Evolutionary conservation across 768 basidiomycete species (phyloP).

Genomic region (Tephrocybe sp.): DNA sequence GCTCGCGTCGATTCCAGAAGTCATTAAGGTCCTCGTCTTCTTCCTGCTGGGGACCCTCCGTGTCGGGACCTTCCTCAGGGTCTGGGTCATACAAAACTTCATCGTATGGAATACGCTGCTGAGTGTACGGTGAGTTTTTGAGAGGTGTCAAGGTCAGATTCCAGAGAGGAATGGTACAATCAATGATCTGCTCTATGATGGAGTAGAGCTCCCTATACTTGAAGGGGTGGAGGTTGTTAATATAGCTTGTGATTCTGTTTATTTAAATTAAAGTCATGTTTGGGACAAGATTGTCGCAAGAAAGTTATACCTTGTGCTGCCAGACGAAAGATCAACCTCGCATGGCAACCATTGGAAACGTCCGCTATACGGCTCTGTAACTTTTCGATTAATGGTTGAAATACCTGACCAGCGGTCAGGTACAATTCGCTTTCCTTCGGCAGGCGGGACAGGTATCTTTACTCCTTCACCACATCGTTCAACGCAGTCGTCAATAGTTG

Average conservation of each 20-base stretch:
- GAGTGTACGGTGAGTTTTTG: not conserved
- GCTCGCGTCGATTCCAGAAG: constrained; percentile 11
- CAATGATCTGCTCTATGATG: constrained; percentile 26
- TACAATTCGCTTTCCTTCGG: not conserved
- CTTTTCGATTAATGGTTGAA: not conserved
- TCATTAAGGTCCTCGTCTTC: constrained; percentile 19
- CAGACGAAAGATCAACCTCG: constrained; percentile 19
- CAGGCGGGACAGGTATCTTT: constrained; percentile 8
- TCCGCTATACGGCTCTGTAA: not conserved
- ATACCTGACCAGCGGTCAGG: too few relatives aligned
- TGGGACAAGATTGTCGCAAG: not conserved
- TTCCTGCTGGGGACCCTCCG: constrained; percentile 19
- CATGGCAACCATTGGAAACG: constrained; percentile 26
- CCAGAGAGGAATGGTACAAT: constrained; percentile 31
- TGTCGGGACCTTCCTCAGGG: constrained; percentile 11
- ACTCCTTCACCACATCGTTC: constrained; percentile 16
- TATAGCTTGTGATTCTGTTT: constrained; percentile 36
- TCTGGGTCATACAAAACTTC: constrained; percentile 19
- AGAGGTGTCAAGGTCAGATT: constrained; percentile 16
- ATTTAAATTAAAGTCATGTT: not conserved
- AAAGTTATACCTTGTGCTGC: not conserved
- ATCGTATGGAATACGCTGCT: constrained; percentile 17
- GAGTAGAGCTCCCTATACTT: constrained; percentile 23
- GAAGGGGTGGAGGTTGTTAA: constrained; percentile 41
- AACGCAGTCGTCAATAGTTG: constrained; percentile 16